Conservation (phyloP, 495 filamentous ascomycete species). For the Annulohypoxylon moriforme region DNA sequence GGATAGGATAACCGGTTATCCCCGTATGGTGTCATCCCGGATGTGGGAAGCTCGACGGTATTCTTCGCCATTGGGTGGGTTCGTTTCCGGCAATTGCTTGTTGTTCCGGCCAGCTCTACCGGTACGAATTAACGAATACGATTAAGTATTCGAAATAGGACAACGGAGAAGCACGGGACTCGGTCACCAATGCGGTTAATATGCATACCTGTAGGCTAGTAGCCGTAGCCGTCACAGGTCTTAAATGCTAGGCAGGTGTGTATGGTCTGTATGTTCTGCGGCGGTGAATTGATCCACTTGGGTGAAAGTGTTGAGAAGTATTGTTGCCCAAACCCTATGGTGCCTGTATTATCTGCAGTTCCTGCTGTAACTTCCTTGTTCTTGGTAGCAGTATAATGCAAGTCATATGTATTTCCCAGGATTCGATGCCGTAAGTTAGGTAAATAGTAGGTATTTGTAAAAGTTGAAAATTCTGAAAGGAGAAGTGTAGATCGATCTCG, state of each 20-base stretch:
- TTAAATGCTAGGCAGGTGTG: neutral
- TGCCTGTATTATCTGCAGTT: slow-evolving; percentile 1
- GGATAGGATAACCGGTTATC: slow-evolving; percentile 2
- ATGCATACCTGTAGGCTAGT: too few species aligned
- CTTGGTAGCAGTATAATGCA: slow-evolving; percentile 12
- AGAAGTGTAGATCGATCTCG: slow-evolving; percentile 5
- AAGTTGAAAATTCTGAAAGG: neutral
- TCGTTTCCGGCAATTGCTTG: slow-evolving; percentile 7
- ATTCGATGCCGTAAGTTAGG: neutral
- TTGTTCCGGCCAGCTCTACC: slow-evolving; percentile 2
- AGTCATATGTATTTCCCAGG: slow-evolving; percentile 9
- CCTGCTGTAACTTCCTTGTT: neutral
- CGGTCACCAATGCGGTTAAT: neutral
- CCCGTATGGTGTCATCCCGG: slow-evolving; percentile 18
- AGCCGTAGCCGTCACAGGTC: neutral
- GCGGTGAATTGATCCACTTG: slow-evolving; percentile 23
- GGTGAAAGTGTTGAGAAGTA: slow-evolving; percentile 30
- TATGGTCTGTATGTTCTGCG: neutral
- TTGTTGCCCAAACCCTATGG: slow-evolving; percentile 22
- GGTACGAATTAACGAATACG: neutral
- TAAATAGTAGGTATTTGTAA: neutral
- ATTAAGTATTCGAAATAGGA: neutral
- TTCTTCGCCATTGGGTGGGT: slow-evolving; percentile 7
- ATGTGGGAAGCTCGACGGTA: slow-evolving; percentile 3
- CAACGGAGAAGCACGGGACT: neutral